A percentile compares a stretch with the other conserved stretches of the same genome.
Conservation (phyloP, 2,329 filamentous ascomycete species). For the Diplodia intermedia region DNA sequence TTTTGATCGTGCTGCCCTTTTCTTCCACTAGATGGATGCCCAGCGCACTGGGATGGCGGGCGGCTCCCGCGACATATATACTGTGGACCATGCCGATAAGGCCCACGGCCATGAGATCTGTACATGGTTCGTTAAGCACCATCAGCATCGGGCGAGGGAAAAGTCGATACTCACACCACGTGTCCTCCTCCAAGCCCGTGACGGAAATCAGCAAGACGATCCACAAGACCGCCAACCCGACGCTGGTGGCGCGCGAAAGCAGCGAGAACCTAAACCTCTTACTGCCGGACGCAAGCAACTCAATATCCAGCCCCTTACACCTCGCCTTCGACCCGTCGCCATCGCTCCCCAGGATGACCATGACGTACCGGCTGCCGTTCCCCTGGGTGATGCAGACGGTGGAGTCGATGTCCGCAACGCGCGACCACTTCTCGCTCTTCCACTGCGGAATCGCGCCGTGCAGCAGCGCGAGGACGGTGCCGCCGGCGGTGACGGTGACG, state of each 20-base stretch:
- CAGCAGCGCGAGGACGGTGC: not conserved
- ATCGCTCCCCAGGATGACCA: not conserved
- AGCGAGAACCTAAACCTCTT: not conserved
- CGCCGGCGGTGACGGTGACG: not conserved
- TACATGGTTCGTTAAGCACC: not conserved
- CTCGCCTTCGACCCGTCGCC: too few relatives aligned
- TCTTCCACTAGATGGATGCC: not conserved
- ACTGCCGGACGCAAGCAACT: not conserved
- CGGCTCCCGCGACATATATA: not conserved
- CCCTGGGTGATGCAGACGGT: not conserved
- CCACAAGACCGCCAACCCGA: not conserved
- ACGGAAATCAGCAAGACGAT: constrained; percentile 1
- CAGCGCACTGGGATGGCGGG: not conserved
- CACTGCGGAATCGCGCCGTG: constrained; percentile 22
- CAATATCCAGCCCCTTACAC: not conserved
- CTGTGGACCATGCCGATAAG: not conserved
- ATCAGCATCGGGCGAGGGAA: too few relatives aligned
- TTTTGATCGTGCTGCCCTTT: not conserved
- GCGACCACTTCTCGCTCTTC: constrained; percentile 11
- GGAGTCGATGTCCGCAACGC: not conserved
- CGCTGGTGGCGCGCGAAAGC: not conserved
- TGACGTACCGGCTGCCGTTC: not conserved
- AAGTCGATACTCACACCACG: not conserved
- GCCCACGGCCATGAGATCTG: not conserved
- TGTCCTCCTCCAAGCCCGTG: not conserved